These are phyloP conservation scores for Dryas alaskensis DNA, from an alignment of 306 rosid genomes.

Conservation along the genomic window DNA sequence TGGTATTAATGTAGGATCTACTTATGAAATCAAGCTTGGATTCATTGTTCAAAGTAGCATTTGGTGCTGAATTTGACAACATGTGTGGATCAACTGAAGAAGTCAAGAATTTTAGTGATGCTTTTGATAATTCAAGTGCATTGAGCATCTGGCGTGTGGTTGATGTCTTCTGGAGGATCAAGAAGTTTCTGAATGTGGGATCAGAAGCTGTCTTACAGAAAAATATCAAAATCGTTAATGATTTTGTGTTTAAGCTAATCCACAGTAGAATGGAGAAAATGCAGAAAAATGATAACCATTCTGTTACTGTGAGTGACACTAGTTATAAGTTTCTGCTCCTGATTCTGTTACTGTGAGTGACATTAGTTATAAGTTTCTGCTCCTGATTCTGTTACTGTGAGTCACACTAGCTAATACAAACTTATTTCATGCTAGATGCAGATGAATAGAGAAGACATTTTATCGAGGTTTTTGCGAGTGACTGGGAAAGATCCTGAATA, in stretches of 20 bases:
- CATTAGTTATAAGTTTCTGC: conserved; percentile 10
- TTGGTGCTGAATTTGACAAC: conserved; percentile 70
- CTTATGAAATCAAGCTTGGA: conserved; percentile 62
- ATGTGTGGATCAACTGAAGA: conserved; percentile 80
- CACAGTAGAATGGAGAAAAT: conserved; percentile 44
- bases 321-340: conserved; percentile 15
- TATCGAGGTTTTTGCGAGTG: conserved; percentile 66
- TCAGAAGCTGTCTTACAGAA: conserved; percentile 53
- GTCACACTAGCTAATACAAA: conserved; percentile 15
- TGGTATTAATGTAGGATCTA: conserved; percentile 45
- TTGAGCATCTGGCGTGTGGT: conserved; percentile 56
- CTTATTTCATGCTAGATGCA: conserved; percentile 23
- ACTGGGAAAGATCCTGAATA: conserved; percentile 36
- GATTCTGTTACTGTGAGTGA: conserved; percentile 52
- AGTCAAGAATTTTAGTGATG: conserved; percentile 51
- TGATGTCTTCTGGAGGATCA: conserved; percentile 68
- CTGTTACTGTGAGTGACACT: conserved; percentile 49
- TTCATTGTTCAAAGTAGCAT: conserved; percentile 76
- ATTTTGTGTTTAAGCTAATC: conserved; percentile 56
- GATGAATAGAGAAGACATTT: conserved; percentile 53
- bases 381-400: conserved; percentile 45
- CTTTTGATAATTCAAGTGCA: conserved; percentile 65
- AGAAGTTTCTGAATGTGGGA: conserved; percentile 65
- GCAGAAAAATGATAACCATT: conserved; percentile 34
- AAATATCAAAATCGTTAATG: conserved; percentile 38